Evolutionary conservation across 257 asterid genomes (phyloP), one percentile per base, ranked within the genome.

Genomic region (Gardenia jasminoides): DNA sequence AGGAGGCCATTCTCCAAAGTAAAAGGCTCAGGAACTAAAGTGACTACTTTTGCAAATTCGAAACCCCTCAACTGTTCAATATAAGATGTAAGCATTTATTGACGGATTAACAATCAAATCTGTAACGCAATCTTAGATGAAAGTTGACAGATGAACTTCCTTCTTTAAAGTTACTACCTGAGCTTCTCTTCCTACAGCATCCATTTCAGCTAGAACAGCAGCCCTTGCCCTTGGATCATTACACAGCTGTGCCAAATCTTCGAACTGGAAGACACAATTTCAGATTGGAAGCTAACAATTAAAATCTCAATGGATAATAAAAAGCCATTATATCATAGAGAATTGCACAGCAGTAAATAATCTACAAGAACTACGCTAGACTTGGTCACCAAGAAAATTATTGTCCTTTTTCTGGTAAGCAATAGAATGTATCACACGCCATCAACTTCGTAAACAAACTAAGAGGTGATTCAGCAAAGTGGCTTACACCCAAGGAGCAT

Each of bases 191-290:
- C 96, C 99, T 8, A 88, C 80, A 68, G 89, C 90, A 83, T 94
- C 99, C 99, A 94, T 91, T 26, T 94, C 98, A 65, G 97, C 91
- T 77, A 93, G 94, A 81, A 94, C 98, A n/a, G 98, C 97, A 81
- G 96, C 93, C 87, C 74, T 88, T 22, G 86, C 84, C 85, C 98
- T 88, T 75, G 94, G 97, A 82, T 94, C 94, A 82, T 79, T 81
- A 78, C 99, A 94, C 28, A 94, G 85, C 79, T 90, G 91, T 73
- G 80, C 89, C 85, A 93, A 83, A 85, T 90, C 89, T 83, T 90
- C 93, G 76, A 86, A 88, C 99, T 94, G 86, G 67, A 62, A 46
- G 62, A 61, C 74, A 80, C 13, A 31, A 76, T 58, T 33, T 65
- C 71, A 80, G 56, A 72, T 72, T 48, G 28, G 76, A 65, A 10